Percentiles rank a stretch among this genome's conserved stretches.
These are phyloP conservation scores for Candida cerambycidarum DNA, from an alignment of 805 yeast genomes.

Conservation along the genomic window DNA sequence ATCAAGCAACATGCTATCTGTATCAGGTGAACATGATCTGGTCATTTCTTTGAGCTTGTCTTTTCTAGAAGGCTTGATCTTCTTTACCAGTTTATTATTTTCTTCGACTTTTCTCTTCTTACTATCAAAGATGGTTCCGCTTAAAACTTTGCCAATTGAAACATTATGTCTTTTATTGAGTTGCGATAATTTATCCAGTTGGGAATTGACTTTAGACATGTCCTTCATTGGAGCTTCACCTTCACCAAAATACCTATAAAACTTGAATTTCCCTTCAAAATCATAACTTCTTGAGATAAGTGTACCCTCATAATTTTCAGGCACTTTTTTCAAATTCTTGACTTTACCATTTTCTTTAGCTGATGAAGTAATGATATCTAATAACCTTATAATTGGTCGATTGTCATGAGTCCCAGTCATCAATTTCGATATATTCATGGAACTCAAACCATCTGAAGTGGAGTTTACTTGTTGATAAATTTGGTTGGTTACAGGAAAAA, in stretches of 20 bases:
- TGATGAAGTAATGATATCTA: constrained; percentile 49
- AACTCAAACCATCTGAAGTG: constrained; percentile 55
- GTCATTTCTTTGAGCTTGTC: background rate
- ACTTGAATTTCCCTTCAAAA: constrained; percentile 71
- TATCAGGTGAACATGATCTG: constrained; percentile 1
- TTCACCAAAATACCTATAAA: constrained; percentile 52
- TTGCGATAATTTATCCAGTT: background rate
- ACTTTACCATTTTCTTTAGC: constrained; percentile 27
- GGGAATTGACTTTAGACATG: background rate
- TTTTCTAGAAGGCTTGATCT: background rate
- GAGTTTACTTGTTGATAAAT: constrained; percentile 48
- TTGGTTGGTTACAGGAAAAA: constrained; percentile 67
- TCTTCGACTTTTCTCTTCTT: constrained; percentile 7
- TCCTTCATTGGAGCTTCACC: background rate
- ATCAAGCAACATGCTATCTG: background rate
- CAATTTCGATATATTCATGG: constrained; percentile 50
- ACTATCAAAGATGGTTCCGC: constrained; percentile 12
- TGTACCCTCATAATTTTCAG: constrained; percentile 27
- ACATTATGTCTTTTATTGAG: constrained; percentile 17
- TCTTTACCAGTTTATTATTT: background rate
- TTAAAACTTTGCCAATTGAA: constrained; percentile 27
- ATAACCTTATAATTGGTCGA: constrained; percentile 50
- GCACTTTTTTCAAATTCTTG: constrained; percentile 25
- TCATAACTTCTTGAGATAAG: constrained; percentile 62
- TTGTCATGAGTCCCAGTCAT: constrained; percentile 57